Percentiles rank a stretch among this genome's conserved stretches.
Evolutionary conservation across 129 eudicot genomes (phyloP).

Genomic region (Escallonia herrerae): DNA sequence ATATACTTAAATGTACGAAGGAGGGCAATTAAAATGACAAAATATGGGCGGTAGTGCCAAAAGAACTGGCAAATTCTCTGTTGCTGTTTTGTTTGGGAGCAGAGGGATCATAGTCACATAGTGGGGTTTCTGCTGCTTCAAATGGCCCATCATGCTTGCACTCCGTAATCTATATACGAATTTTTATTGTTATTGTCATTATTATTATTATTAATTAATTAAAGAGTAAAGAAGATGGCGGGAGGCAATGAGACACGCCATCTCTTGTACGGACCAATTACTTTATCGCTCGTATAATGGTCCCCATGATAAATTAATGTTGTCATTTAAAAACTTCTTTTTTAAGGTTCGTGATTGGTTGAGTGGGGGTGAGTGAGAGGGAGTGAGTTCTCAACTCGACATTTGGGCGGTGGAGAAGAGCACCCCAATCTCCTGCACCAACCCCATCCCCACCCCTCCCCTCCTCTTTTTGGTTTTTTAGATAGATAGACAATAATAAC

Average conservation of each 20-base stretch:
- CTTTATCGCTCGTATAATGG: neutral
- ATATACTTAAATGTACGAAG: too few relatives aligned
- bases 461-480: too few relatives aligned
- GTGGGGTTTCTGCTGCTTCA: slow-evolving; percentile 10
- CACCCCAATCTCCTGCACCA: too few relatives aligned
- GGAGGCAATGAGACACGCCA: slow-evolving; percentile 12
- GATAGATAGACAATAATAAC: too few relatives aligned
- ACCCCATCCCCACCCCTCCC: too few relatives aligned
- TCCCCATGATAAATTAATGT: neutral
- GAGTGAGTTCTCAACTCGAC: slow-evolving; percentile 17
- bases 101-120: neutral
- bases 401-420: slow-evolving; percentile 18
- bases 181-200: too few relatives aligned
- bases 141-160: slow-evolving; percentile 1
- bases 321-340: neutral
- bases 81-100: slow-evolving; percentile 6
- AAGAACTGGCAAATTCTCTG: neutral
- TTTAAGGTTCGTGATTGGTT: slow-evolving; percentile 3
- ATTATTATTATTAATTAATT: neutral
- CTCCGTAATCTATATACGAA: neutral
- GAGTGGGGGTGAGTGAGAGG: neutral
- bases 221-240: neutral
- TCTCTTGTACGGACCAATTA: slow-evolving; percentile 13
- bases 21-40: too few relatives aligned
- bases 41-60: neutral